These are phyloP conservation scores for Ustilago hordei DNA, from an alignment of 1,284 basidiomycete species.

Conservation along the genomic window DNA sequence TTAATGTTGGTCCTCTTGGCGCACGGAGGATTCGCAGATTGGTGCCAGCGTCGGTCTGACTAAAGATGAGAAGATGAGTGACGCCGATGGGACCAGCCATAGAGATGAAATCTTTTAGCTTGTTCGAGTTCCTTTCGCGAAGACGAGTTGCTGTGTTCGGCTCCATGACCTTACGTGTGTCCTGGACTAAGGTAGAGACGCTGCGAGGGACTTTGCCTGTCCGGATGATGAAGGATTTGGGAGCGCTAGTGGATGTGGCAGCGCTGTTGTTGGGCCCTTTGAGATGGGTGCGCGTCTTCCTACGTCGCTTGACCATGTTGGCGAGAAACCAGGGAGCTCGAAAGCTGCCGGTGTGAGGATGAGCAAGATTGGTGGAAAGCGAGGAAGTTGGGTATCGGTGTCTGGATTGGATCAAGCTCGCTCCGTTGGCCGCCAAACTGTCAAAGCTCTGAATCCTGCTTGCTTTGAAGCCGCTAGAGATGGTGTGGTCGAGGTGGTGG, in stretches of 20 bases:
- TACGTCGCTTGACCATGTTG: slow-evolving; percentile 51
- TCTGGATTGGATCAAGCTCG: too few relatives aligned
- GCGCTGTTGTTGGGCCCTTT: slow-evolving; percentile 63
- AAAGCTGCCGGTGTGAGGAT: neutral
- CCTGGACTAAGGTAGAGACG: slow-evolving; percentile 87
- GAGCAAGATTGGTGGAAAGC: neutral
- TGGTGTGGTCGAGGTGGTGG: neutral
- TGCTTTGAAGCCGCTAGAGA: too few relatives aligned
- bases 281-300: slow-evolving; percentile 67
- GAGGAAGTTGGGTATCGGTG: slow-evolving; percentile 3
- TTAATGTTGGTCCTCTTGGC: slow-evolving; percentile 92
- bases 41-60: slow-evolving; percentile 75
- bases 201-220: slow-evolving; percentile 90
- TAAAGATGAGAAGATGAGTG: slow-evolving; percentile 90
- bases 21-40: slow-evolving; percentile 86
- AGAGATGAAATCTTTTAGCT: slow-evolving; percentile 91
- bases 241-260: slow-evolving; percentile 60
- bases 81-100: slow-evolving; percentile 92
- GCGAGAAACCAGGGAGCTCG: neutral
- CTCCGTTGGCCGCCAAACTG: too few relatives aligned
- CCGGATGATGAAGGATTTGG: slow-evolving; percentile 84
- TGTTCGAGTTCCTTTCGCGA: slow-evolving; percentile 86
- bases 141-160: slow-evolving; percentile 95
- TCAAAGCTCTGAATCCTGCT: too few relatives aligned
- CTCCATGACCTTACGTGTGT: slow-evolving; percentile 95